Evolutionary conservation across 1,139 yeast genomes (phyloP).

Genomic region (Geotrichum histeridarum): DNA sequence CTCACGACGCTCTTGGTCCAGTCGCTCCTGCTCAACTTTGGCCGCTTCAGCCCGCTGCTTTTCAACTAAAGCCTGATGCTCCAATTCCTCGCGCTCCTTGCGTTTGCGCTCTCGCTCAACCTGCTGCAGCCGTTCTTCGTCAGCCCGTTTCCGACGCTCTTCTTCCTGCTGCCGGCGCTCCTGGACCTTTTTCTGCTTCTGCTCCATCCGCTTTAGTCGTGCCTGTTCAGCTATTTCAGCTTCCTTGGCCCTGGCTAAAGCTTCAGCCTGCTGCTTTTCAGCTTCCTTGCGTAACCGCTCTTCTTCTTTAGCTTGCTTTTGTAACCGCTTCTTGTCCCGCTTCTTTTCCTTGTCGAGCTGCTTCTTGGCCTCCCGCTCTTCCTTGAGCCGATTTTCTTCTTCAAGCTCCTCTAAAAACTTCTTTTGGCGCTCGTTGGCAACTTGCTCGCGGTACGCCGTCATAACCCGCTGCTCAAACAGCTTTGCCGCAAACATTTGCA

Average conservation of each 20-base stretch:
- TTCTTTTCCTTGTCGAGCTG: constrained; percentile 68
- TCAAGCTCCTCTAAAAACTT: constrained; percentile 72
- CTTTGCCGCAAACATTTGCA: constrained; percentile 73
- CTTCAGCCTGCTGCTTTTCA: constrained; percentile 49
- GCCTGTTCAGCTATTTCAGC: constrained; percentile 54
- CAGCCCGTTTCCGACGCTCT: constrained; percentile 31
- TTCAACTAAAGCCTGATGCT: constrained; percentile 18
- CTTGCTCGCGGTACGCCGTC: constrained; percentile 65
- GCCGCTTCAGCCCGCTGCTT: constrained; percentile 18
- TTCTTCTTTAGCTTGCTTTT: constrained; percentile 70
- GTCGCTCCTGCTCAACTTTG: constrained; percentile 16
- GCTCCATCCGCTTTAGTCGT: constrained; percentile 50
- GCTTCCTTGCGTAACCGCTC: constrained; percentile 59
- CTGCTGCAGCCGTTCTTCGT: constrained; percentile 44
- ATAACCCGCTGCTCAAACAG: constrained; percentile 66
- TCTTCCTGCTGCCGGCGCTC: constrained; percentile 39
- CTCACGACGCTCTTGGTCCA: constrained; percentile 13
- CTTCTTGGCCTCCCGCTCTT: constrained; percentile 67
- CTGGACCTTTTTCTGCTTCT: constrained; percentile 44
- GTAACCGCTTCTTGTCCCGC: constrained; percentile 67
- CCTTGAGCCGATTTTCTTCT: constrained; percentile 64
- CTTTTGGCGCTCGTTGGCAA: constrained; percentile 68
- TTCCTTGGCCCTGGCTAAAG: constrained; percentile 41
- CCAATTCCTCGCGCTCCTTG: background rate
- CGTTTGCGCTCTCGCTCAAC: constrained; percentile 12